Conservation (phyloP, 139 green algal genomes). For the Auxenochlorella pyrenoidosa region DNA sequence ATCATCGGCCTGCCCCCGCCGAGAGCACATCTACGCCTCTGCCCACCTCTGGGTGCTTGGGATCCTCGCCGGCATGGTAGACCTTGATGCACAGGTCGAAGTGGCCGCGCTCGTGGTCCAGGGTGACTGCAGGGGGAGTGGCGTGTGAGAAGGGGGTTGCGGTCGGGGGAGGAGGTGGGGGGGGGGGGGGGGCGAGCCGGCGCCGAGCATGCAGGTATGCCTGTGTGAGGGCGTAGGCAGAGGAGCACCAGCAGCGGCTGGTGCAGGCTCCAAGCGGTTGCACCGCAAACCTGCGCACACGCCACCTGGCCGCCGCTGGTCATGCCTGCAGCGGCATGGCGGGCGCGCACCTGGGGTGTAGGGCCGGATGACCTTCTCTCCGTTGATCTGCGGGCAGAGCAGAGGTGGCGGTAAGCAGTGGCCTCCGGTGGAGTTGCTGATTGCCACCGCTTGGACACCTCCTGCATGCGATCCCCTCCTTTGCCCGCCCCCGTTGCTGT, state of each 20-base stretch:
- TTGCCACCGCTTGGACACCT: too few relatives aligned
- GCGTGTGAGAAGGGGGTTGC: not conserved
- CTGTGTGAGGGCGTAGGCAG: too few relatives aligned
- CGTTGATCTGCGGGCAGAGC: not conserved
- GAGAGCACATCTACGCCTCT: too few relatives aligned
- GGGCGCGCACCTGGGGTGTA: not conserved
- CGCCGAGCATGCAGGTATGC: too few relatives aligned
- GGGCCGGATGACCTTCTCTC: not conserved
- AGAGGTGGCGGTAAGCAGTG: not conserved
- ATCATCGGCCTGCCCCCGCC: too few relatives aligned
- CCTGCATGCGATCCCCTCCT: too few relatives aligned
- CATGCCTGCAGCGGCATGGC: not conserved
- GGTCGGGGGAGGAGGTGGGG: too few relatives aligned
- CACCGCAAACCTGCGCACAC: not conserved
- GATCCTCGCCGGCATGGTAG: not conserved
- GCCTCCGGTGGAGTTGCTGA: too few relatives aligned
- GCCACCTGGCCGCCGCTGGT: not conserved
- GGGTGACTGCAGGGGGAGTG: not conserved
- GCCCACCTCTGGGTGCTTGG: slow-evolving; percentile 4
- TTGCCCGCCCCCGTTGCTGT: too few relatives aligned
- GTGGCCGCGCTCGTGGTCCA: slow-evolving; percentile 15
- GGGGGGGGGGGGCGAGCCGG: too few relatives aligned
- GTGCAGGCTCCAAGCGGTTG: not conserved
- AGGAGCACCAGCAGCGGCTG: too few relatives aligned
- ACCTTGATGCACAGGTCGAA: slow-evolving; percentile 2